phyloP scores from a whole-genome alignment of 1,284 basidiomycete genomes.

The Moesziomyces sp. region DNA sequence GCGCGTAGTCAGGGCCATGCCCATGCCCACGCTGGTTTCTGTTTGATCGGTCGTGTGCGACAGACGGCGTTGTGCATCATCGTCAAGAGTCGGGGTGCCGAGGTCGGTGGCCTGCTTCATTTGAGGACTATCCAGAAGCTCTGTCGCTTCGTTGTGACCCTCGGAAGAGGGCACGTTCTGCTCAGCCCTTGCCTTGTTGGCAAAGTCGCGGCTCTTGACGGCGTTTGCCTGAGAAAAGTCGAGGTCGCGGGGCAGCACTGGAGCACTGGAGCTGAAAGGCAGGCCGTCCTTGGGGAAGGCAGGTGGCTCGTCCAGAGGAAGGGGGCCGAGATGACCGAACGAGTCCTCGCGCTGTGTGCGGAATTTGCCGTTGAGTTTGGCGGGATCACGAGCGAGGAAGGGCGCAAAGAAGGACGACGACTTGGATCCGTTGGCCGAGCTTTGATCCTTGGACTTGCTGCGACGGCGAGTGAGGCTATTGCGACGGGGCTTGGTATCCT shows the following conservation, averaged over 20 bases:
- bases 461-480: constrained; percentile 24
- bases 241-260: constrained; percentile 15
- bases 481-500: constrained; percentile 8
- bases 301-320: constrained; percentile 21
- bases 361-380: constrained; percentile 6
- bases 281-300: constrained; percentile 16
- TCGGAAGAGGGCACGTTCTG: neutral
- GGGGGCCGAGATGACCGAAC: constrained; percentile 30
- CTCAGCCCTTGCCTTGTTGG: neutral
- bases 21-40: constrained; percentile 20
- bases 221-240: constrained; percentile 10
- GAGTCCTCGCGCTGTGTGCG: constrained; percentile 23
- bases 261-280: constrained; percentile 27
- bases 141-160: constrained; percentile 4
- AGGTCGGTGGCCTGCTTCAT: constrained; percentile 3
- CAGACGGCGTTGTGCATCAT: constrained; percentile 7
- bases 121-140: constrained; percentile 16
- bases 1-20: constrained; percentile 17
- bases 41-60: constrained; percentile 28
- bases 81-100: constrained; percentile 2
- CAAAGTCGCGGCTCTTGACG: constrained; percentile 18
- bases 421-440: constrained; percentile 9
- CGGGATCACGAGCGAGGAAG: constrained; percentile 37
- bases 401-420: constrained; percentile 41
- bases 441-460: constrained; percentile 28